phyloP scores from a whole-genome alignment of 495 filamentous ascomycete species.

The Letharia lupina region DNA sequence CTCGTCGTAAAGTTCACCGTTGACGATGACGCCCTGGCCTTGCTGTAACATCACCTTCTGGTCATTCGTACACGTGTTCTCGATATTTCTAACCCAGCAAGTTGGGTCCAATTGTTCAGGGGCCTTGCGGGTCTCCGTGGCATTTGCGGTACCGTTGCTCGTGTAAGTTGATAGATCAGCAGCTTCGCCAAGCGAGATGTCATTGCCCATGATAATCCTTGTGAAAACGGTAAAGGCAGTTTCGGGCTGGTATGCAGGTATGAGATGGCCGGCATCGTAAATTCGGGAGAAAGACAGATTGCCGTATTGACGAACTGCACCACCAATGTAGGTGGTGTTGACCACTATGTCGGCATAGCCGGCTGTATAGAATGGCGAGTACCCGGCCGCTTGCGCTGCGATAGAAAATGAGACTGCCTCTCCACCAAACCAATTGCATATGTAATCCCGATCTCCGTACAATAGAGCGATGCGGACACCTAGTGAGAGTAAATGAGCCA shows the following conservation, averaged over 20 bases:
- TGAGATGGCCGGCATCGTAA: conserved; percentile 42
- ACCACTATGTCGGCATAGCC: conserved; percentile 48
- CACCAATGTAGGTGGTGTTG: conserved; percentile 44
- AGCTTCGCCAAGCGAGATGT: conserved; percentile 36
- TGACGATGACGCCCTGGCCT: conserved; percentile 36
- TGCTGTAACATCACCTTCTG: conserved; percentile 38
- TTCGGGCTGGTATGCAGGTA: conserved; percentile 40
- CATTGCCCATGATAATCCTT: conserved; percentile 26
- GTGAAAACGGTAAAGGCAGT: conserved; percentile 29
- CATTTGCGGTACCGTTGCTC: conserved; percentile 44
- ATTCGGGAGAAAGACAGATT: conserved; percentile 45
- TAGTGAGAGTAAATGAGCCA: conserved; percentile 43
- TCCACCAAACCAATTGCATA: conserved; percentile 57
- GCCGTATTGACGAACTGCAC: conserved; percentile 41
- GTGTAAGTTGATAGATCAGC: conserved; percentile 44
- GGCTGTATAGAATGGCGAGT: conserved; percentile 35
- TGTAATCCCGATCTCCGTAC: conserved; percentile 49
- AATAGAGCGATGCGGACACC: conserved; percentile 38
- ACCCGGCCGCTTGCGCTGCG: conserved; percentile 25
- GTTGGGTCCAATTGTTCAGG: conserved; percentile 37
- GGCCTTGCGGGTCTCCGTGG: conserved; percentile 38
- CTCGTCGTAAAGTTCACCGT: conserved; percentile 41
- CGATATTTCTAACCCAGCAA: conserved; percentile 50
- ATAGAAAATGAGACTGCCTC: conserved; percentile 34
- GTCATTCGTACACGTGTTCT: conserved; percentile 41